Evolutionary conservation across 768 basidiomycete species (phyloP), one percentile per base, ranked within the genome.

Genomic region (Suillus alpinus): DNA sequence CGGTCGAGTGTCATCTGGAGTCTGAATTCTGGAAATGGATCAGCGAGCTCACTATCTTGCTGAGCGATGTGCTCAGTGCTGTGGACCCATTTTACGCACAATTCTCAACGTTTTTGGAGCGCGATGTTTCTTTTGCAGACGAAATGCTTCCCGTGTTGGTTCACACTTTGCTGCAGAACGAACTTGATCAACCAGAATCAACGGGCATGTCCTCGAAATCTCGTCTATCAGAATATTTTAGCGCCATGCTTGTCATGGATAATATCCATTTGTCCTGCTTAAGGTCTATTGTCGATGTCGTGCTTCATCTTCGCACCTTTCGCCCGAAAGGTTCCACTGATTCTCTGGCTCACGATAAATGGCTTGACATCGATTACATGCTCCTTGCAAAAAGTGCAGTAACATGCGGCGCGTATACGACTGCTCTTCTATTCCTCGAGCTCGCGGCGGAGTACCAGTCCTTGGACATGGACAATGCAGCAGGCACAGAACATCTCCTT

Each of bases 351-450:
- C 83, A 89, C 65, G 86, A 93, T 70, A 82, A 81, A 62, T 98
- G 97, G 97, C 80, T 99, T 12, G 77, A 83, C 39, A 67, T 98
- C 46, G 87, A 96, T 64, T 92, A 82, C 67, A 69, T 82, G 1
- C 75, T 93, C 6, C 80, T 98, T 26, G 87, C 89, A 10, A 77
- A 77, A 62, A 88, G 85, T 39, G 91, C 95, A 3, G 85, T 92
- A 58, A 71, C 76, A 39, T 94, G 88, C 60, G 91, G 91, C 0
- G 86, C 92, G 8, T 97, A 92, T 70, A 94, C 94, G 4, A 95
- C 95, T 0, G 91, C 93, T 0, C 78, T 98, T 26, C 79, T 98
- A 31, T 96, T 95, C 70, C 77, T 97, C 37, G 96, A 98, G 68
- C 80, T 96, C 13, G 88, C 86, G 0, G 76, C 77, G 26, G 88